Percentiles rank a stretch among this genome's conserved stretches.
These are phyloP conservation scores for Epichloe baconii DNA, from an alignment of 2,329 filamentous ascomycete genomes.

Conservation along the genomic window DNA sequence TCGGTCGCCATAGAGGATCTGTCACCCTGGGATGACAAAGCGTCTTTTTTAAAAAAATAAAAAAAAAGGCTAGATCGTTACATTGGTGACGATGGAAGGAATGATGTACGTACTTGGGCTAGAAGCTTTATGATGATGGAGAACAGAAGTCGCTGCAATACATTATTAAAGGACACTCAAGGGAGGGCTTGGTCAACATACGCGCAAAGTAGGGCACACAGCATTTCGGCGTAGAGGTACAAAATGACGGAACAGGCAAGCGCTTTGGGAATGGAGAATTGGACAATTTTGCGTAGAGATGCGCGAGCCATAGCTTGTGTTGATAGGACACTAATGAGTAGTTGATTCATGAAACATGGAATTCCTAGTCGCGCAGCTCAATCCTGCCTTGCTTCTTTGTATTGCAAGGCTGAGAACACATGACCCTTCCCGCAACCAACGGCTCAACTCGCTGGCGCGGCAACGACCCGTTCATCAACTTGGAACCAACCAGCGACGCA, in stretches of 20 bases:
- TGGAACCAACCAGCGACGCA: too few relatives aligned
- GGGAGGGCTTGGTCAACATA: not conserved
- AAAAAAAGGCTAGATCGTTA: not conserved
- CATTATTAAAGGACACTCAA: not conserved
- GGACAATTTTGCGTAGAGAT: not conserved
- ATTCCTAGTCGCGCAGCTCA: not conserved
- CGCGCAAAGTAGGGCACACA: not conserved
- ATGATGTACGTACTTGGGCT: not conserved
- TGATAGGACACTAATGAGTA: slow-evolving; percentile 1
- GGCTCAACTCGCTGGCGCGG: too few relatives aligned
- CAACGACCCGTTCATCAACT: too few relatives aligned
- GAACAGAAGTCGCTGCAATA: not conserved
- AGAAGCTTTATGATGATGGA: not conserved
- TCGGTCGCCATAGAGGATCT: slow-evolving; percentile 5
- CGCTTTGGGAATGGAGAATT: not conserved
- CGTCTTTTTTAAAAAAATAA: not conserved
- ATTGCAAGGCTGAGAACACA: too few relatives aligned
- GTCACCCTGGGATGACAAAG: not conserved
- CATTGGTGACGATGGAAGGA: not conserved
- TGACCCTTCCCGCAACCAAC: too few relatives aligned
- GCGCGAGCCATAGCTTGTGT: not conserved
- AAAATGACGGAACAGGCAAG: not conserved
- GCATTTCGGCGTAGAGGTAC: not conserved
- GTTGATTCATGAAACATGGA: slow-evolving; percentile 3
- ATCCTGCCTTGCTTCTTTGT: too few relatives aligned